Percentiles rank a stretch among this genome's conserved stretches.
phyloP scores from a whole-genome alignment of 2,329 filamentous ascomycete species.

The Botrytis cinerea region DNA sequence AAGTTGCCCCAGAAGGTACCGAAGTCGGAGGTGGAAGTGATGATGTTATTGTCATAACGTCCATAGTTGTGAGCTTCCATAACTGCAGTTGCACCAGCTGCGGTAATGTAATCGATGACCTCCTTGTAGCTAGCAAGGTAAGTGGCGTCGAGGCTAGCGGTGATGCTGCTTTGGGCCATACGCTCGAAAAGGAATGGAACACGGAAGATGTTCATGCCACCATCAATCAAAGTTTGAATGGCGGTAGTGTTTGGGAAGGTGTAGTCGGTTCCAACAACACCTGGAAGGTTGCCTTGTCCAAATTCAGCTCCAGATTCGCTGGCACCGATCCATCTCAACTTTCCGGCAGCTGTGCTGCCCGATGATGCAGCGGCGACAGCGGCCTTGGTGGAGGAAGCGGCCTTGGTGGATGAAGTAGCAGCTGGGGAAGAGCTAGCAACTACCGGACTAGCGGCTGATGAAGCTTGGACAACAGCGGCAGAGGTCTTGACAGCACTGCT shows the following conservation, averaged over 20 bases:
- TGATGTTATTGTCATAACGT: conserved; percentile 49
- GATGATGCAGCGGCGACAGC: conserved; percentile 1
- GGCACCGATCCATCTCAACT: conserved; percentile 32
- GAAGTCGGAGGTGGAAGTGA: conserved; percentile 44
- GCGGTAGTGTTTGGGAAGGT: conserved; percentile 55
- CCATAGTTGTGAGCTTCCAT: conserved; percentile 54
- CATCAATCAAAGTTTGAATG: conserved; percentile 24
- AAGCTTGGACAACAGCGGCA: not conserved
- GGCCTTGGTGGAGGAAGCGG: not conserved
- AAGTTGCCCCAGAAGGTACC: conserved; percentile 47
- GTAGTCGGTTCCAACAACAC: conserved; percentile 58
- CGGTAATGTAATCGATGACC: conserved; percentile 50
- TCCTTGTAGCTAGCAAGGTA: conserved; percentile 49
- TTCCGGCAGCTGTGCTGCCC: conserved; percentile 18
- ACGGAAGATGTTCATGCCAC: conserved; percentile 26
- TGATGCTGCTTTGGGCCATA: conserved; percentile 51
- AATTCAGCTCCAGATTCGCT: conserved; percentile 63
- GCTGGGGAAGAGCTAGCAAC: not conserved
- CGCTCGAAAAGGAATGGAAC: conserved; percentile 56
- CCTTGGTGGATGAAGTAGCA: not conserved
- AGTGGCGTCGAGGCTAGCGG: conserved; percentile 46
- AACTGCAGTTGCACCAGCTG: conserved; percentile 50
- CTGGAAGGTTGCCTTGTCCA: conserved; percentile 56
- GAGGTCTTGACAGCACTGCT: not conserved
- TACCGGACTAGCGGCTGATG: not conserved